Evolutionary conservation across 805 yeast genomes (phyloP), one percentile per base, ranked within the genome.

Genomic region (Wickerhamiella domercqiae): DNA sequence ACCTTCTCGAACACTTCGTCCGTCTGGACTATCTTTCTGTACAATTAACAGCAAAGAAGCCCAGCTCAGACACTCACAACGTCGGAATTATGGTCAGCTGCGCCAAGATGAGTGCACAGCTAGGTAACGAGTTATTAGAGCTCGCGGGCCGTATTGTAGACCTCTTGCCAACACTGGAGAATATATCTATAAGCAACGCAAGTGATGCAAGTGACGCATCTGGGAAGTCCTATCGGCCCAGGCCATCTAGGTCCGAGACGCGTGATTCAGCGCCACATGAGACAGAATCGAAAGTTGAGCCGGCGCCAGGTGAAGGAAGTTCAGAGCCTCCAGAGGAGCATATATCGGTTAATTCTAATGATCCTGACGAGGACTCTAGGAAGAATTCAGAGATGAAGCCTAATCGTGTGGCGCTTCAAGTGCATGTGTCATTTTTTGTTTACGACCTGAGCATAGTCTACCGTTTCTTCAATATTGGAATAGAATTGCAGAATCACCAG

Each of bases 401-500:
- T n/a, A 24, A 9, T 24, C 21, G n/a, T 26, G 33, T 32, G 5
- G 42, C 45, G 1, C 15, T 46, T 3, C 45, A 42, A 16, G 43
- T 40, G 6, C 36, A 33, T 24, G 17, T 45, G 1, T 46, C 48
- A 1, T 32, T 42, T 13, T 46, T 45, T 28, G 24, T 48, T 5
- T 31, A 45, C 14, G 49, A 48, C 22, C 25, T 43, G 15, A 35
- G 41, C 3, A 34, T 44, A 3, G 48, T 40, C 18, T 39, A 43
- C 17, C 41, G 32, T 19, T 34, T 46, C 9, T 40, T 36, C n/a
- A 36, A 41, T 1, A 5, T 49, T n/a, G 37, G 36, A 7, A 32
- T 47, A 3, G 52, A 49, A 34, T 39, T 49, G 1, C 53, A 49
- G 21, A 47, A 38, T 32, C 49, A 47, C 16, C 46, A 39, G 22